phyloP scores from a whole-genome alignment of 805 yeast species.

The Lipomyces sp. region DNA sequence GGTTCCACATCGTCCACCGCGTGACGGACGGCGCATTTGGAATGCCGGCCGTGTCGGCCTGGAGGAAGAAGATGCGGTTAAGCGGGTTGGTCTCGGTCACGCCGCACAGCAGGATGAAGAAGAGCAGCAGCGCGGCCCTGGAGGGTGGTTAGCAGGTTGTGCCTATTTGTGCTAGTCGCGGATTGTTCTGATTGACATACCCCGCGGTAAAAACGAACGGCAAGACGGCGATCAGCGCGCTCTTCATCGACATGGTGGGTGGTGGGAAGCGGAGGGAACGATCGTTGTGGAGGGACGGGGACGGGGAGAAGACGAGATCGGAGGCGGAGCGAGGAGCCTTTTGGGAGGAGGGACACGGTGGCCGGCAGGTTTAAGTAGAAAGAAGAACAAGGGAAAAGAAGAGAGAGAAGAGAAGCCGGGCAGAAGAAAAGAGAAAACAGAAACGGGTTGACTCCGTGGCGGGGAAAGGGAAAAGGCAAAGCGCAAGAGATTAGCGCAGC shows the following conservation, averaged over 20 bases:
- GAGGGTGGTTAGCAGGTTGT: slow-evolving; percentile 5
- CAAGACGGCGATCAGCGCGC: slow-evolving; percentile 6
- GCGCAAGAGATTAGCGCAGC: background rate
- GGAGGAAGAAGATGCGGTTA: slow-evolving; percentile 71
- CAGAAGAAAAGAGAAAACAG: background rate
- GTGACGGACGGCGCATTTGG: slow-evolving; percentile 44
- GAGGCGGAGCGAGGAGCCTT: background rate
- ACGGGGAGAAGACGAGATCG: background rate
- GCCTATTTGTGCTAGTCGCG: too few relatives aligned
- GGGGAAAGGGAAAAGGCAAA: background rate
- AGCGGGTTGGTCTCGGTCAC: slow-evolving; percentile 51
- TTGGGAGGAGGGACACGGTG: background rate
- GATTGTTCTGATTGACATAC: slow-evolving; percentile 10
- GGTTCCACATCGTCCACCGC: slow-evolving; percentile 82
- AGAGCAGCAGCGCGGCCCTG: slow-evolving; percentile 50
- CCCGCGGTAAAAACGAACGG: slow-evolving; percentile 28
- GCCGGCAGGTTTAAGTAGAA: background rate
- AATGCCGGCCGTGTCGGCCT: slow-evolving; percentile 65
- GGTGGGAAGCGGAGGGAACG: background rate
- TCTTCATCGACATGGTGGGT: slow-evolving; percentile 8
- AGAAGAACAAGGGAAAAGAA: background rate
- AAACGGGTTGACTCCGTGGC: background rate
- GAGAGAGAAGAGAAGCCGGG: background rate
- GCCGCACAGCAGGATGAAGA: slow-evolving; percentile 69
- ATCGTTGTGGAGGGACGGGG: background rate